Evolutionary conservation across 139 green algal genomes (phyloP).

Genomic region (Volvox reticuliferus): DNA sequence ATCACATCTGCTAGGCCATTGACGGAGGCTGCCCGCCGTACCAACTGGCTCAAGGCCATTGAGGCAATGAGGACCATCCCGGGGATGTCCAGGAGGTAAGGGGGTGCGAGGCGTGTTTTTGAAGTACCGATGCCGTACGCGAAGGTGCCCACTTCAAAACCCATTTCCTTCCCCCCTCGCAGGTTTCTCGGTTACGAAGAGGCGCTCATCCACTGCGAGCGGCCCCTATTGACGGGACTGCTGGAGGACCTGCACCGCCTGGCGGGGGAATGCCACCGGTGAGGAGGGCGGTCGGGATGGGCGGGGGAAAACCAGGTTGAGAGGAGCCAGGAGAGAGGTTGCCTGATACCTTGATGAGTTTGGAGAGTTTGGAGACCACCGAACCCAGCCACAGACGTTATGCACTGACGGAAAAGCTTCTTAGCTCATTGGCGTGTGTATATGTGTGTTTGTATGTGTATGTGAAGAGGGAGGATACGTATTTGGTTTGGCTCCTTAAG

Average conservation of each 20-base stretch:
- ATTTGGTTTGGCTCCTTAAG: too few species aligned
- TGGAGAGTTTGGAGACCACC: too few species aligned
- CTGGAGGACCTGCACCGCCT: conserved; percentile 53
- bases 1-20: neutral
- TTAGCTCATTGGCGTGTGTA: too few species aligned
- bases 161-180: neutral
- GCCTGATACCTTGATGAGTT: too few species aligned
- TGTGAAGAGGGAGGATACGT: too few species aligned
- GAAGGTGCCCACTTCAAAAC: neutral
- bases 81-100: conserved; percentile 35
- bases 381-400: too few species aligned
- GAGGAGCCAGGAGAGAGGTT: neutral
- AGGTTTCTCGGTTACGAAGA: conserved; percentile 48
- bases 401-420: too few species aligned
- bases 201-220: conserved; percentile 33
- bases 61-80: conserved; percentile 13
- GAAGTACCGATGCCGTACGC: neutral
- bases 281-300: neutral
- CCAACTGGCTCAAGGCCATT: conserved; percentile 45
- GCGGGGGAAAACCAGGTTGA: neutral
- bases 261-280: conserved; percentile 12
- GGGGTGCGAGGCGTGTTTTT: neutral
- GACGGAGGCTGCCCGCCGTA: conserved; percentile 13
- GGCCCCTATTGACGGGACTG: conserved; percentile 35
- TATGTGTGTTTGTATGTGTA: too few species aligned